phyloP scores from a whole-genome alignment of 129 eudicot species.

The Gnaphalium uliginosum region DNA sequence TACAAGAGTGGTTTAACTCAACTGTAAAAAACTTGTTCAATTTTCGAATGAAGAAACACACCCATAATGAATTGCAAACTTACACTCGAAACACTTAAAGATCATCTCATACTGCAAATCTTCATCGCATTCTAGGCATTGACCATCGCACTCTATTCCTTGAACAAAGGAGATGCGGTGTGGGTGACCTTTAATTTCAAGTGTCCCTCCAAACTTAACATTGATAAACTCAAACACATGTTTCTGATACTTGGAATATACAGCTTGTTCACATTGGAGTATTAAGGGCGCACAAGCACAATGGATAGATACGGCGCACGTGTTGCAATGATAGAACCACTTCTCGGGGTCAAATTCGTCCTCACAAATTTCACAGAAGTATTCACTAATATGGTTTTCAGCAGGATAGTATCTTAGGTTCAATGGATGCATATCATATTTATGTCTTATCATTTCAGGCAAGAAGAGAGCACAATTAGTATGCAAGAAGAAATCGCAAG shows the following conservation, averaged over 20 bases:
- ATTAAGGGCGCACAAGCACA: not conserved
- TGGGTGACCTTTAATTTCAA: not conserved
- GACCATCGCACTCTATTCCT: not conserved
- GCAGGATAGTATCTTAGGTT: not conserved
- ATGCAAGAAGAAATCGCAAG: not conserved
- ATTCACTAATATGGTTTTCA: not conserved
- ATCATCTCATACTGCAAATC: not conserved
- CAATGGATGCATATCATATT: not conserved
- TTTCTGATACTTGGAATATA: not conserved
- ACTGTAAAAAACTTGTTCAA: too few species aligned
- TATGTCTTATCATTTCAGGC: not conserved
- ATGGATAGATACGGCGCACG: not conserved
- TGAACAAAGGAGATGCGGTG: not conserved
- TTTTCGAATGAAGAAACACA: not conserved
- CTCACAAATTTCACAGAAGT: not conserved
- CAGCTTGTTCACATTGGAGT: not conserved
- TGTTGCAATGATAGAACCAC: not conserved
- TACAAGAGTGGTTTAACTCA: too few species aligned
- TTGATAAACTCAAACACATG: not conserved
- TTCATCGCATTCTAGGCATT: not conserved
- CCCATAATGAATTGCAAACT: not conserved
- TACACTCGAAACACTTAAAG: not conserved
- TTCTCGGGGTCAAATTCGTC: not conserved
- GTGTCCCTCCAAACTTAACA: not conserved
- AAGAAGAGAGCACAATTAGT: not conserved